A percentile compares a stretch with the other conserved stretches of the same genome.
These are phyloP conservation scores for Nasturtium officinale DNA, from an alignment of 345 rosid species.

Conservation along the genomic window DNA sequence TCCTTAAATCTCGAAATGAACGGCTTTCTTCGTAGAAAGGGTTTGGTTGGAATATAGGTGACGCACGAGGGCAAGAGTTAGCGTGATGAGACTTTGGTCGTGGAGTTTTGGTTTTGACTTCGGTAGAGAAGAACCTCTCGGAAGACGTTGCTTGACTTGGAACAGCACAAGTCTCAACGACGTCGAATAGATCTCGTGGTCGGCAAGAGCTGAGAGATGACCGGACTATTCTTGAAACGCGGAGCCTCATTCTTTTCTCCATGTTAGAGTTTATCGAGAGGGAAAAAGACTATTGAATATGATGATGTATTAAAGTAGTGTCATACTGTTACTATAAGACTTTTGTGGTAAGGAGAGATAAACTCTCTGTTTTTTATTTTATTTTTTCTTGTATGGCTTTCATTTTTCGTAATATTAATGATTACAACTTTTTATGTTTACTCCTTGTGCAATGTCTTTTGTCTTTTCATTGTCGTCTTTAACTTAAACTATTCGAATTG, in stretches of 20 bases:
- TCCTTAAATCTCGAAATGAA: slow-evolving; percentile 28
- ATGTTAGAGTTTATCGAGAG: slow-evolving; percentile 38
- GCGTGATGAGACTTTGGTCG: slow-evolving; percentile 6
- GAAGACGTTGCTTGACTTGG: slow-evolving; percentile 27
- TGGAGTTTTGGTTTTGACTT: slow-evolving; percentile 24
- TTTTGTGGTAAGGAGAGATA: slow-evolving; percentile 19
- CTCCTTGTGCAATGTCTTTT: slow-evolving; percentile 36
- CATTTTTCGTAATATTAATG: slow-evolving; percentile 35
- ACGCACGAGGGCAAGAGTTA: slow-evolving; percentile 20
- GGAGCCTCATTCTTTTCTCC: slow-evolving; percentile 65
- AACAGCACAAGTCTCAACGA: slow-evolving; percentile 47
- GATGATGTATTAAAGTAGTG: slow-evolving; percentile 18
- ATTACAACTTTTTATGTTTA: slow-evolving; percentile 39
- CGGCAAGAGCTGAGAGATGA: slow-evolving; percentile 68
- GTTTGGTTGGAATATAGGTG: slow-evolving; percentile 47
- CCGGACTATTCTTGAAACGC: slow-evolving; percentile 66
- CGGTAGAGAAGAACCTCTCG: slow-evolving; percentile 27
- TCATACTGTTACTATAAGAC: slow-evolving; percentile 5
- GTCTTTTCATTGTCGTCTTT: slow-evolving; percentile 43
- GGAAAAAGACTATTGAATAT: slow-evolving; percentile 26
- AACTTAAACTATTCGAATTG: slow-evolving; percentile 36
- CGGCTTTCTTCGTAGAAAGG: slow-evolving; percentile 48
- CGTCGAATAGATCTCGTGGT: slow-evolving; percentile 60
- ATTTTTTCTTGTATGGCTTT: background rate
- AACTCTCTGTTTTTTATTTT: background rate